Evolutionary conservation across 805 yeast genomes (phyloP), one percentile per base, ranked within the genome.

Genomic region (Saccharomyces kudriavzevii): DNA sequence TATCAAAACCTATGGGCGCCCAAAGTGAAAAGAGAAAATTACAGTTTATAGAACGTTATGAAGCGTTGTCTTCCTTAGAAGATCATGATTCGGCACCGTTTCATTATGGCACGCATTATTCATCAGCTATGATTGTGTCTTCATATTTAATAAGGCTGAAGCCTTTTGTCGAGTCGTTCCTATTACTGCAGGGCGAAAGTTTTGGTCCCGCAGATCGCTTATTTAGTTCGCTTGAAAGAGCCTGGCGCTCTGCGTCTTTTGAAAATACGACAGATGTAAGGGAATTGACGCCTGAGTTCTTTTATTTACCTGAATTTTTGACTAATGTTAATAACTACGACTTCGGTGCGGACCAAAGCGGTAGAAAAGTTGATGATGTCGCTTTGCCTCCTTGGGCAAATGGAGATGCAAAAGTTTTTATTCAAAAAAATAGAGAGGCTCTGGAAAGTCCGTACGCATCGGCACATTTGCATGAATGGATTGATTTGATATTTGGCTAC

Each of bases 71-170:
- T 24, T 82, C 86, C 52, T 71, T 89, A 53, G 61, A 78, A 17
- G 90, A 85, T 57, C 74, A 69, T 0, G 63, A 71, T 4, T 74
- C 89, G 0, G 89, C 90, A 0, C 87, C 96, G 0, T 89, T 89
- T 68, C 96, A 89, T 66, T 89, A 89, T 63, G 97, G 97, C 1
- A 90, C 97, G 0, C 97, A 89, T 67, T 89, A 89, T 65, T 89
- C 96, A 0, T 87, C 96, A 0, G 95, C 96, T 0, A 90, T 89
- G 97, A 89, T 89, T 63, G 96, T 89, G 1, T 78, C 95, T 0
- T 85, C 94, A 0, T 89, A 79, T 60, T 67, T 89, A 58, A 87
- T 89, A 40, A 74, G 97, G 49, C 60, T 89, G 26, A 79, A 84
- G 57, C 97, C 97, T 0, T 87, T 82, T 68, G 92, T 86, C 2